A percentile compares a stretch with the other conserved stretches of the same genome.
Evolutionary conservation across 257 asterid species (phyloP).

Genomic region (Penstemon barbatus): DNA sequence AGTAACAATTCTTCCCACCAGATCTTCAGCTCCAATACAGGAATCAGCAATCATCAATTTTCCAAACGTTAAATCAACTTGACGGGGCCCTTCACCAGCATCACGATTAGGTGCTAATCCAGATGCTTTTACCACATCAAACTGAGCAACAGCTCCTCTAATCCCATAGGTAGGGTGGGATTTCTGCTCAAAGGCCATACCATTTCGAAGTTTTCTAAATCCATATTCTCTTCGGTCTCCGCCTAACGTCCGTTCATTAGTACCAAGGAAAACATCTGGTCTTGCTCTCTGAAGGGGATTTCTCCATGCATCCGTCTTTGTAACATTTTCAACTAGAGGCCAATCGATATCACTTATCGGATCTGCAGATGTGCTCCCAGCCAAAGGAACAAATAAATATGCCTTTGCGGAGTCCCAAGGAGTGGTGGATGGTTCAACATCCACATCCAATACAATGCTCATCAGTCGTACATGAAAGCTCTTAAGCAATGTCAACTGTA

Average conservation of each 20-base stretch:
- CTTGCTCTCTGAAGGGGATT: slow-evolving; percentile 98
- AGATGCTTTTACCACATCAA: slow-evolving; percentile 93
- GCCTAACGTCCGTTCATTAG: slow-evolving; percentile 90
- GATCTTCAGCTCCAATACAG: slow-evolving; percentile 56
- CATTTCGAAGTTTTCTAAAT: slow-evolving; percentile 85
- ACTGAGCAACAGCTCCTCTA: slow-evolving; percentile 94
- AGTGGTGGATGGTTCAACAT: slow-evolving; percentile 94
- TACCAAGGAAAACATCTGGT: slow-evolving; percentile 97
- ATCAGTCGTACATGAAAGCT: slow-evolving; percentile 93
- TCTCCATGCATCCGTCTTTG: slow-evolving; percentile 74
- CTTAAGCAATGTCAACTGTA: slow-evolving; percentile 74
- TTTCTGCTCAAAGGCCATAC: slow-evolving; percentile 78
- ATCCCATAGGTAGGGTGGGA: slow-evolving; percentile 95
- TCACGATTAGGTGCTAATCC: slow-evolving; percentile 73
- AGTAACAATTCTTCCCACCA: slow-evolving; percentile 83
- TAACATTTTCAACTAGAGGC: slow-evolving; percentile 64
- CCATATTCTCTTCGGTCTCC: slow-evolving; percentile 98
- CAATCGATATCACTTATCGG: slow-evolving; percentile 62
- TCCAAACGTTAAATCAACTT: slow-evolving; percentile 48
- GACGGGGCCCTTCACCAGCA: slow-evolving; percentile 40
- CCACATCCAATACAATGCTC: slow-evolving; percentile 99
- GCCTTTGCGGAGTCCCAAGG: slow-evolving; percentile 98
- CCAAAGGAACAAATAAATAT: slow-evolving; percentile 77
- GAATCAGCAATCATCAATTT: slow-evolving; percentile 84
- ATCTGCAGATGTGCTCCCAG: slow-evolving; percentile 45